Conservation (phyloP, 768 basidiomycete species). For the Chlorophyllum brunneum region DNA sequence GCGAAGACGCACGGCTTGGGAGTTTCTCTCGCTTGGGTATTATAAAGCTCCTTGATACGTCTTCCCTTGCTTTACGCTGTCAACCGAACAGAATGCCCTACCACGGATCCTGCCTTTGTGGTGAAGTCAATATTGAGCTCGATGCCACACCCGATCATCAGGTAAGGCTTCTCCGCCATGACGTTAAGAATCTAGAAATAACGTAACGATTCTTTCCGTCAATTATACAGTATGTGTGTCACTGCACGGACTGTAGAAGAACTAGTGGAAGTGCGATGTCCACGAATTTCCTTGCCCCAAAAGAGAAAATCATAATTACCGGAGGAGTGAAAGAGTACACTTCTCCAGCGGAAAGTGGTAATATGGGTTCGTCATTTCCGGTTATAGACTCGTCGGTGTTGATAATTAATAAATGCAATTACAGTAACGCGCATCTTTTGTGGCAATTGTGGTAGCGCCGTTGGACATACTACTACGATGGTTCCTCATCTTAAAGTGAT, state of each 20-base stretch:
- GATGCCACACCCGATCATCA: slow-evolving; percentile 24
- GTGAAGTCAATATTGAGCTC: slow-evolving; percentile 22
- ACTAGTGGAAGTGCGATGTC: slow-evolving; percentile 34
- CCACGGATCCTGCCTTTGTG: slow-evolving; percentile 30
- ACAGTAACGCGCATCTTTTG: slow-evolving; percentile 34
- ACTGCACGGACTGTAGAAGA: slow-evolving; percentile 32
- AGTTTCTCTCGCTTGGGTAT: no score
- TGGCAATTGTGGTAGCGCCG: slow-evolving; percentile 31
- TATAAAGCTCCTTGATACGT: no score
- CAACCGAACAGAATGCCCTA: neutral
- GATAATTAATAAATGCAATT: neutral
- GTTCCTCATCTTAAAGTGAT: slow-evolving; percentile 32
- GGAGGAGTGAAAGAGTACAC: slow-evolving; percentile 28
- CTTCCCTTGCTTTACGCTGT: no score
- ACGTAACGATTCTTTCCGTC: neutral
- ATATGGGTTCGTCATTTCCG: slow-evolving; percentile 23
- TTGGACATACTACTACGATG: slow-evolving; percentile 27
- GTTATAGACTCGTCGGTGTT: neutral
- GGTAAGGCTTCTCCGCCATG: slow-evolving; percentile 14
- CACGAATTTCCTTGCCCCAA: slow-evolving; percentile 31
- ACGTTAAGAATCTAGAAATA: neutral
- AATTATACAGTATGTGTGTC: slow-evolving; percentile 24
- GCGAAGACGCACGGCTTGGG: no score
- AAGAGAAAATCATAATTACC: slow-evolving; percentile 27
- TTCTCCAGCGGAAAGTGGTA: slow-evolving; percentile 27